phyloP scores from a whole-genome alignment of 176 grass and related monocot genomes.

The Triticum urartu region DNA sequence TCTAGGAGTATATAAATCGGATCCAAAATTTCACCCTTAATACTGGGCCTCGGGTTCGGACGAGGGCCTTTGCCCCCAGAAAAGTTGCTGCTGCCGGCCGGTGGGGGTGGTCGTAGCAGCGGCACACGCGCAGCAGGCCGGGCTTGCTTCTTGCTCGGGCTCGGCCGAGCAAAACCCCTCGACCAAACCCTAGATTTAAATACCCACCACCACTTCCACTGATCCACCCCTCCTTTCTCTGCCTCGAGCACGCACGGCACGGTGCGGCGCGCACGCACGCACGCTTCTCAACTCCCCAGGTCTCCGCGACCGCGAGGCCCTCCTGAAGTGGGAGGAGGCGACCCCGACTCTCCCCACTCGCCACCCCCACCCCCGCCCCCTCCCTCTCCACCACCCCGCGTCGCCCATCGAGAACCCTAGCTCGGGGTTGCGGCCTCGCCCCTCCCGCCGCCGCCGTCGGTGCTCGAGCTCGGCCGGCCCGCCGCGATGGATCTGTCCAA shows the following conservation, averaged over 20 bases:
- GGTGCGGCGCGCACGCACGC: slow-evolving; percentile 13
- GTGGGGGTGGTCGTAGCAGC: no score
- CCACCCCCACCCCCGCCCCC: slow-evolving; percentile 22
- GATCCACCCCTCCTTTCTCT: slow-evolving; percentile 14
- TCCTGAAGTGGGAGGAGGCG: background rate
- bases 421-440: background rate
- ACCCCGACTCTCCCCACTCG: background rate
- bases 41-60: no score
- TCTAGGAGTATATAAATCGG: no score
- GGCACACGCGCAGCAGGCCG: background rate
- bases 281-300: slow-evolving; percentile 19
- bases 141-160: background rate
- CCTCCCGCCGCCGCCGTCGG: background rate
- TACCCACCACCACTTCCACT: background rate
- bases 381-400: background rate
- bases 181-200: slow-evolving; percentile 79
- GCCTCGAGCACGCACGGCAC: slow-evolving; percentile 28
- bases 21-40: no score
- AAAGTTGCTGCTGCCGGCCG: no score
- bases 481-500: slow-evolving; percentile 73
- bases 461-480: background rate
- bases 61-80: no score
- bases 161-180: slow-evolving; percentile 4
- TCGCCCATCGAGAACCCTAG: slow-evolving; percentile 22
- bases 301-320: slow-evolving; percentile 28